Conservation (phyloP, 306 rosid species). For the Prunus mongolica region DNA sequence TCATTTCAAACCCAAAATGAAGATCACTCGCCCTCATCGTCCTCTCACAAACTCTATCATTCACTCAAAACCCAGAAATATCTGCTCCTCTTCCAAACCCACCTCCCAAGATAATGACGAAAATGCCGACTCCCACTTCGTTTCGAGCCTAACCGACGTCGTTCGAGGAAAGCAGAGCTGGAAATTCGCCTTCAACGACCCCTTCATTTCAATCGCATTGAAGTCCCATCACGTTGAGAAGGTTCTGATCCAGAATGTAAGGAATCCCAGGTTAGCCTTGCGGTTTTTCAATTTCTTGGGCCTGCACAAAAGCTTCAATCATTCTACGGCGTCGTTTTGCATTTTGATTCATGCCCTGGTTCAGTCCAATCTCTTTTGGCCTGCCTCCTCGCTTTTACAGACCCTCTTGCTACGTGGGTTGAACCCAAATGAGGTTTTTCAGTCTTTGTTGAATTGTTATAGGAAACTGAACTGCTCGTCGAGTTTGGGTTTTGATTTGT, state of each 20-base stretch:
- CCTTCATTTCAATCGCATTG: constrained; percentile 48
- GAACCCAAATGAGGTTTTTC: constrained; percentile 48
- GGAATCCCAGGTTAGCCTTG: constrained; percentile 69
- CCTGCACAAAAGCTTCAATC: constrained; percentile 64
- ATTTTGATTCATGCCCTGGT: constrained; percentile 70
- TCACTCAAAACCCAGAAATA: constrained; percentile 16
- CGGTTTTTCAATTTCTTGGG: constrained; percentile 93
- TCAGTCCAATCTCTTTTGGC: constrained; percentile 57
- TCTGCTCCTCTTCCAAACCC: constrained; percentile 26
- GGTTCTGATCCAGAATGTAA: constrained; percentile 49
- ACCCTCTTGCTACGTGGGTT: constrained; percentile 70
- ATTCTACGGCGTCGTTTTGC: constrained; percentile 67
- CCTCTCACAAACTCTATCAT: constrained; percentile 14
- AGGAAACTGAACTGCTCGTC: constrained; percentile 35
- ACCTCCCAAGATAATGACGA: constrained; percentile 30
- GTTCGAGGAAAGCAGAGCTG: constrained; percentile 78
- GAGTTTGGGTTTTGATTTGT: constrained; percentile 73
- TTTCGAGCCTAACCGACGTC: constrained; percentile 44
- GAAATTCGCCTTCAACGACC: constrained; percentile 53
- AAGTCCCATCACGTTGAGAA: constrained; percentile 63
- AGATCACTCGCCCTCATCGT: constrained; percentile 30
- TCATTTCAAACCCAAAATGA: constrained; percentile 33
- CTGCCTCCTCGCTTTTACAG: constrained; percentile 73
- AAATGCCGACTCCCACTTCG: constrained; percentile 52
- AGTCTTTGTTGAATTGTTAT: constrained; percentile 36